Base-by-base conservation (phyloP, 2,329 filamentous ascomycete species). In the Beauveria medogensis region DNA sequence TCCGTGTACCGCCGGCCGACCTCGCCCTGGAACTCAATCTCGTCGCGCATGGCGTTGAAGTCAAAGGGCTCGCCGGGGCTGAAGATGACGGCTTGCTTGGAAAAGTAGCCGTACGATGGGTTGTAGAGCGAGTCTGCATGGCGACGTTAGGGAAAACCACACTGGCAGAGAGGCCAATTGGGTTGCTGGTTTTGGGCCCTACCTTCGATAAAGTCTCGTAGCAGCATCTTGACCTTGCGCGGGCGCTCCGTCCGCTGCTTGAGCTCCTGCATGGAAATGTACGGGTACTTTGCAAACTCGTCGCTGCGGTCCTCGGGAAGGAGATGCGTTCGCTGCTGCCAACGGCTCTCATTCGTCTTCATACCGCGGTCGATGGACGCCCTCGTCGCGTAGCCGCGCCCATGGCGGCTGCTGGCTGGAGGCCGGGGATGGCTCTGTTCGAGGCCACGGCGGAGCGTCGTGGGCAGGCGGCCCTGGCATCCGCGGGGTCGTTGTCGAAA, bases 171-270 rank as follows among this genome's bases (percentile, higher is more conserved):
- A 37, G 28, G n/a, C 10, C 50, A 46, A 34, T 5, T 53, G 10
- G 9, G 28, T 37, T 37, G 6, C 20, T 44, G 43, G 12, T 12
- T 52, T 52, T n/a, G n/a, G 37, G 24, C 3, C 37, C 7, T 59
- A 92, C 90, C 92, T 74, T 99, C 94, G 71, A 99, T 94, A 71
- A 99, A 99, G 80, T 99, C 95, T 66, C 95, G 84, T 72, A 95
- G 90, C 70, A 97, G 78, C 94, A 99, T 99, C 83, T 96, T 97
- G 66, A 96, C 92, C 73, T 89, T 83, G 70, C 84, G 84, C 50
- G 94, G 94, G 69, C 94, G 81, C 71, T 96, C 88, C 58, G 78
- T 86, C 59, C 89, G 82, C 66, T 75, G 78, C 66, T 88, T 86
- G 66, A 99, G 77, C 64, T 91, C 87, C 65, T 88, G 82, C n/a